Evolutionary conservation across 306 rosid species (phyloP).

Genomic region (Astragalus membranaceus): DNA sequence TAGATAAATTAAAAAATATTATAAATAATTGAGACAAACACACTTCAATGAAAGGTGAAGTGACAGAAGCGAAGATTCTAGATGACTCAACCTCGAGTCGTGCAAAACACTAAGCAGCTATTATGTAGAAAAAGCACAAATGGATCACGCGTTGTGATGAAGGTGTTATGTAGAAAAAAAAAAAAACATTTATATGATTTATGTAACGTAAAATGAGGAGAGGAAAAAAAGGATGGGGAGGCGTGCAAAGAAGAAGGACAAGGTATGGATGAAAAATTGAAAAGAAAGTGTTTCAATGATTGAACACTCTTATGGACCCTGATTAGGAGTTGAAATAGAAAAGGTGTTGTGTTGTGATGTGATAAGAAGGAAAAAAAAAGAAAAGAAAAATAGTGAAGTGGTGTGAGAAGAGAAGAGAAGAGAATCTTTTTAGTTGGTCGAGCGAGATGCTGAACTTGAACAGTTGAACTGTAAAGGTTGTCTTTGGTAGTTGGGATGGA

Average conservation of each 20-base stretch:
- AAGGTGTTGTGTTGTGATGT: not conserved
- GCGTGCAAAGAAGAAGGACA: conserved; percentile 16
- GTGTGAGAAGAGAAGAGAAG: not conserved
- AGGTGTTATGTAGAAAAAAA: conserved; percentile 3
- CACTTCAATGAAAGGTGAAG: not conserved
- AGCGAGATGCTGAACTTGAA: conserved; percentile 25
- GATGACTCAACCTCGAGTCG: not conserved
- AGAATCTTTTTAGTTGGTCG: conserved; percentile 42
- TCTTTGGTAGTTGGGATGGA: not conserved
- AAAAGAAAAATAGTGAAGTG: not conserved
- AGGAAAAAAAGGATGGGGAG: not conserved
- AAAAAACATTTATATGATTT: conserved; percentile 15
- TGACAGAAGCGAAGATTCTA: conserved; percentile 13
- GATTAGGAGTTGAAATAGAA: conserved; percentile 28
- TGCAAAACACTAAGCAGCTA: not conserved
- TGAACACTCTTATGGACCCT: conserved; percentile 34
- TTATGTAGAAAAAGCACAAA: not conserved
- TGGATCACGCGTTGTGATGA: conserved; percentile 26
- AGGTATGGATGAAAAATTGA: not conserved
- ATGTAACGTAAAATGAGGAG: not conserved
- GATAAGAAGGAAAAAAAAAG: not conserved
- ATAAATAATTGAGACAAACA: not conserved
- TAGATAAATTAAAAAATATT: not conserved
- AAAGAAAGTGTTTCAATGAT: conserved; percentile 46
- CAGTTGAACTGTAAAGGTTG: not conserved